Base-by-base conservation (phyloP, 2,329 filamentous ascomycete species). In the Trichoderma aggressivum region DNA sequence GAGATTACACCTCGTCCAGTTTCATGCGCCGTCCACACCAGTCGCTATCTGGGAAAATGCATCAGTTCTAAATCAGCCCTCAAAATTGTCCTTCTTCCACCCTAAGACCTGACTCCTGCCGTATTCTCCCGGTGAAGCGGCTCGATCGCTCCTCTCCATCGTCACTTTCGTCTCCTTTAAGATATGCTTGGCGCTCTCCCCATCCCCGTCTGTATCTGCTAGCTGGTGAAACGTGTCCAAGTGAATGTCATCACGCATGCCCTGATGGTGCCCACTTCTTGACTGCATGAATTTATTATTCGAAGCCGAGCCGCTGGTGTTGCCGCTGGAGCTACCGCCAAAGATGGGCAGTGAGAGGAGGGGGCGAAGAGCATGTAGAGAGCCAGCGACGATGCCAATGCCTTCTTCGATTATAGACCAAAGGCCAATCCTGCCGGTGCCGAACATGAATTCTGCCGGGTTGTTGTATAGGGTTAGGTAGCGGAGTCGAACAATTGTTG, bases 401-500 rank as follows among this genome's bases (percentile, higher is more conserved):
- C 65, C 65, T 47, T 68, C 65, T 34, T 68, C 65, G 26, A 68
- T 60, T 12, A 68, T 34, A 26, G 65, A 68, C 65, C 65, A 68
- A n/a, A 68, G 65, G 26, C 65, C 65, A 26, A 68, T 68, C 65
- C 28, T 68, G 7, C 65, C 65, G 36, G 65, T 68, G 26, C 65
- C 28, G 14, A 68, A 68, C 65, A 68, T 60, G 55, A 68, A 68
- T 47, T 68, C 65, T 47, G 65, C n/a, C 26, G 65, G 65, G 65
- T 68, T 68, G 36, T 30, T 34, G 36, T 68, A 68, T 7, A 68
- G 55, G 36, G 65, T 68, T 32, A 68, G 65, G 28, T 50, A 68
- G 36, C 65, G 65, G 28, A 68, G 55, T 68, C 65, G 65, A 28
- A 68, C 65, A n/a, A 68, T 68, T 34, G 65, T 68, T 32, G 65